Conservation (phyloP, 177 flowering plant genomes). For the Vitis hybrid region DNA sequence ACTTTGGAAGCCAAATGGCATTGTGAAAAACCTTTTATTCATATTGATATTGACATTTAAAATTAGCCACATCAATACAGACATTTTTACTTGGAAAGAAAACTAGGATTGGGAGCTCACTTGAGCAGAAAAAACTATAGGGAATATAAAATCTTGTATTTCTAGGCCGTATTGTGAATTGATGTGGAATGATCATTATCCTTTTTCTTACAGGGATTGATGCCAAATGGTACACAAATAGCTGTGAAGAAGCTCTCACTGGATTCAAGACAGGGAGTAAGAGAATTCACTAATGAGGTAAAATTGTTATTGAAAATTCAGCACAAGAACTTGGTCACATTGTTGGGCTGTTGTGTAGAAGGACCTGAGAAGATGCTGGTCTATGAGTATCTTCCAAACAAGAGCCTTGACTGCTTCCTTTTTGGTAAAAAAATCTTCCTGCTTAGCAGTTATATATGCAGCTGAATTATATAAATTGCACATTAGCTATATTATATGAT, state of each 20-base stretch:
- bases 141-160: background rate
- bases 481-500: background rate
- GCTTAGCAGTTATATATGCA: background rate
- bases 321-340: constrained; percentile 70
- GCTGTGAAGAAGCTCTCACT: constrained; percentile 73
- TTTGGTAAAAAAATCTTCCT: constrained; percentile 44
- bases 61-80: no score
- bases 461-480: background rate
- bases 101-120: no score
- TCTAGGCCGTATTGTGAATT: background rate
- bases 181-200: background rate
- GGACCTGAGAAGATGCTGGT: constrained; percentile 83
- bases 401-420: constrained; percentile 69
- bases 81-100: no score
- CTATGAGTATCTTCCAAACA: constrained; percentile 73
- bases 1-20: no score
- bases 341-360: constrained; percentile 70
- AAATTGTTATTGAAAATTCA: constrained; percentile 56
- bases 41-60: no score
- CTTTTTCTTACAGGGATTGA: constrained; percentile 44
- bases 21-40: no score
- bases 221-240: constrained; percentile 70
- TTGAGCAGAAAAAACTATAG: background rate
- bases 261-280: constrained; percentile 61
- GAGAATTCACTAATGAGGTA: constrained; percentile 75